Conservation (phyloP, 2,329 filamentous ascomycete genomes). For the Phaeophleospora eucalypticola region DNA sequence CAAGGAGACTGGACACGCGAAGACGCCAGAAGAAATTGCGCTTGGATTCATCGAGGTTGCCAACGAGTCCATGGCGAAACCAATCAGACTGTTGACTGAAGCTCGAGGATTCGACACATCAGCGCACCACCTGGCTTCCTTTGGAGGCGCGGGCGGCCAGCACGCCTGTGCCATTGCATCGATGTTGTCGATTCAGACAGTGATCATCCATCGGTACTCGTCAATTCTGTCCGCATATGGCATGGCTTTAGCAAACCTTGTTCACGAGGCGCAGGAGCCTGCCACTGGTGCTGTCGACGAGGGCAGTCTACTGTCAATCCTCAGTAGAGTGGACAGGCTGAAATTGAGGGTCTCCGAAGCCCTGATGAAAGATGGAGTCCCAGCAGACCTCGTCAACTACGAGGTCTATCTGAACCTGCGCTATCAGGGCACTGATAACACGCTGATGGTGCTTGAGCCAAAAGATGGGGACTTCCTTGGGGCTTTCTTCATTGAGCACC, state of each 20-base stretch:
- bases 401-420: constrained; percentile 47
- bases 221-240: constrained; percentile 83
- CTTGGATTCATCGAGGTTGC: constrained; percentile 81
- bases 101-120: constrained; percentile 84
- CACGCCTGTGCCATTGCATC: constrained; percentile 81
- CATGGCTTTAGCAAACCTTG: constrained; percentile 83
- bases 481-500: constrained; percentile 37
- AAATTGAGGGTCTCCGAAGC: constrained; percentile 35
- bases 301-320: constrained; percentile 52
- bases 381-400: constrained; percentile 37
- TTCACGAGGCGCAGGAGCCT: constrained; percentile 78
- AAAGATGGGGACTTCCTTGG: constrained; percentile 35
- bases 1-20: constrained; percentile 44
- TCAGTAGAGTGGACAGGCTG: constrained; percentile 29
- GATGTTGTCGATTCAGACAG: constrained; percentile 73
- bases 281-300: constrained; percentile 55
- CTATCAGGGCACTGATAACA: constrained; percentile 50
- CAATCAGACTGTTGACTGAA: constrained; percentile 81
- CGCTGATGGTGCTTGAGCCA: constrained; percentile 44
- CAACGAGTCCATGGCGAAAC: constrained; percentile 81
- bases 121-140: constrained; percentile 77
- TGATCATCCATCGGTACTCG: constrained; percentile 77
- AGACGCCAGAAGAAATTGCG: constrained; percentile 71
- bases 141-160: constrained; percentile 82
- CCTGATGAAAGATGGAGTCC: constrained; percentile 43